A percentile compares a stretch with the other conserved stretches of the same genome.
These are phyloP conservation scores for Monilinia polystroma DNA, from an alignment of 2,329 filamentous ascomycete genomes.

Conservation along the genomic window DNA sequence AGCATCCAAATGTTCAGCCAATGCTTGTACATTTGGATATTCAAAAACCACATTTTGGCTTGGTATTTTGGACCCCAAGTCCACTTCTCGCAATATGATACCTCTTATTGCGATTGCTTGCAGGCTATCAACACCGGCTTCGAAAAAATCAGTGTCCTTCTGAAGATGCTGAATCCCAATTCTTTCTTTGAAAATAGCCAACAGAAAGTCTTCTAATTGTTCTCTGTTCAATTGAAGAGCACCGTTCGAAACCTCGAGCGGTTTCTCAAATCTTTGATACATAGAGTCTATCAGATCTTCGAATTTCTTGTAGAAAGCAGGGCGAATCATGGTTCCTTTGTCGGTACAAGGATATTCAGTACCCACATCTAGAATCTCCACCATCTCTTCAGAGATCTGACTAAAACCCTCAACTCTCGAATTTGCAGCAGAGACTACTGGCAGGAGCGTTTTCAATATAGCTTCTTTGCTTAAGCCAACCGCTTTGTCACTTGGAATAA, in stretches of 20 bases:
- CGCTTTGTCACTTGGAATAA: conserved; percentile 51
- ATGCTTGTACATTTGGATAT: conserved; percentile 48
- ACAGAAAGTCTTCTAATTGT: conserved; percentile 24
- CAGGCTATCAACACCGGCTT: conserved; percentile 56
- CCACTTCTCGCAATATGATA: conserved; percentile 51
- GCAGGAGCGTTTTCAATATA: conserved; percentile 51
- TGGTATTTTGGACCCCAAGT: conserved; percentile 47
- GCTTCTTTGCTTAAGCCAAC: conserved; percentile 44
- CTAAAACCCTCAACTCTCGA: conserved; percentile 51
- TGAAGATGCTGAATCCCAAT: conserved; percentile 21
- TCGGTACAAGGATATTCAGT: conserved; percentile 50
- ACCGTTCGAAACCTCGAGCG: conserved; percentile 4
- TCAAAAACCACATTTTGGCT: conserved; percentile 61
- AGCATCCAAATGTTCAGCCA: conserved; percentile 49
- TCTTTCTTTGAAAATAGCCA: conserved; percentile 17
- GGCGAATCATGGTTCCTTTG: conserved; percentile 55
- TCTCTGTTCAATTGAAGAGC: conserved; percentile 9
- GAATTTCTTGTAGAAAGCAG: conserved; percentile 49
- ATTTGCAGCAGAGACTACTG: conserved; percentile 53
- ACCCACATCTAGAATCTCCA: conserved; percentile 49
- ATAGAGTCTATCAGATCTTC: conserved; percentile 45
- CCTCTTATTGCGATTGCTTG: conserved; percentile 56
- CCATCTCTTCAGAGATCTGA: conserved; percentile 52
- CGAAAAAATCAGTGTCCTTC: conserved; percentile 56
- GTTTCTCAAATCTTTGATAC: conserved; percentile 36